Percentiles rank a stretch among this genome's conserved stretches.
Conservation (phyloP, 202 grass and related monocot genomes). For the Carex sylvatica region DNA sequence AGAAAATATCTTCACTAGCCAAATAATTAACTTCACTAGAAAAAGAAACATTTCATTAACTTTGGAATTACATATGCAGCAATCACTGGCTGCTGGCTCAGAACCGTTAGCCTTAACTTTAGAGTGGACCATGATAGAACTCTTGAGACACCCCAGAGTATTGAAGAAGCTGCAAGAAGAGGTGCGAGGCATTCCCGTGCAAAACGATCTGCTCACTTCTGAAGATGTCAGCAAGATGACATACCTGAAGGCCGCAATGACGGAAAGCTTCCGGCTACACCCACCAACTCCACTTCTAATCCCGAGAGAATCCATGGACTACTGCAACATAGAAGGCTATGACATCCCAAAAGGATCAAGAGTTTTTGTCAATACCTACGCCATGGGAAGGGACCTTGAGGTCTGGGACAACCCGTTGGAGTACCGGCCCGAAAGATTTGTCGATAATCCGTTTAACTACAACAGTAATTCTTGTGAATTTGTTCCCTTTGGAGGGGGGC, state of each 20-base stretch:
- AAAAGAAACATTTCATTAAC: background rate
- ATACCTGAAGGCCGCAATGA: slow-evolving; percentile 66
- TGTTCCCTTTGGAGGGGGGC: slow-evolving; percentile 24
- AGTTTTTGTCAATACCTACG: slow-evolving; percentile 68
- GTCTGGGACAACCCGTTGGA: slow-evolving; percentile 48
- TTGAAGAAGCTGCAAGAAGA: slow-evolving; percentile 54
- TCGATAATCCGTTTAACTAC: slow-evolving; percentile 11
- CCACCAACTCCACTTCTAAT: slow-evolving; percentile 58
- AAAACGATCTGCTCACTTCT: slow-evolving; percentile 26
- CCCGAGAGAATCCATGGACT: slow-evolving; percentile 42
- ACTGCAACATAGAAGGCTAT: slow-evolving; percentile 54
- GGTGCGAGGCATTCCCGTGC: slow-evolving; percentile 34
- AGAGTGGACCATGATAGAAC: slow-evolving; percentile 84
- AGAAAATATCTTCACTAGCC: background rate
- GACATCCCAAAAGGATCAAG: slow-evolving; percentile 53
- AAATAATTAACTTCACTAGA: background rate
- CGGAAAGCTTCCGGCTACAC: slow-evolving; percentile 69
- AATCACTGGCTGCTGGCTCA: slow-evolving; percentile 36
- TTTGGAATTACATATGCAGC: slow-evolving; percentile 10
- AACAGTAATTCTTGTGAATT: background rate
- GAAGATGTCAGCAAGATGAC: slow-evolving; percentile 37
- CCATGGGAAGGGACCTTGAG: slow-evolving; percentile 63
- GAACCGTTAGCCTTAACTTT: slow-evolving; percentile 28
- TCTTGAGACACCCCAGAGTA: slow-evolving; percentile 49
- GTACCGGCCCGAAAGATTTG: slow-evolving; percentile 30